phyloP scores from a whole-genome alignment of 129 eudicot genomes.

The Pittosporum tobira region DNA sequence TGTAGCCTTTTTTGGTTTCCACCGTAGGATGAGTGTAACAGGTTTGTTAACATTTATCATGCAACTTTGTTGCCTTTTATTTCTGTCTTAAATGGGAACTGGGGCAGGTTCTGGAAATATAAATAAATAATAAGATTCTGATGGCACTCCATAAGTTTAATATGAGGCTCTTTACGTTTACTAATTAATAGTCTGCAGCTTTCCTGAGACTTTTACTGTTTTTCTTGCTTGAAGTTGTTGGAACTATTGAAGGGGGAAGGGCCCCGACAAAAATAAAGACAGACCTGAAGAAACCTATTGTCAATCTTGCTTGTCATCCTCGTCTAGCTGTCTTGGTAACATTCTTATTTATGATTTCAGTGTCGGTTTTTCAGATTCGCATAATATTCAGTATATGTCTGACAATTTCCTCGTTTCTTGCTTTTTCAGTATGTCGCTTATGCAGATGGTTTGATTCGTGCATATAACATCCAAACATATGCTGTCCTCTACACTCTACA shows the following conservation, averaged over 20 bases:
- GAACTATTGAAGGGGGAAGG: slow-evolving; percentile 98
- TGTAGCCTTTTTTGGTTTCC: slow-evolving; percentile 94
- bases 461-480: slow-evolving; percentile 88
- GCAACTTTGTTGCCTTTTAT: slow-evolving; percentile 2
- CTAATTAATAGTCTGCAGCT: not conserved
- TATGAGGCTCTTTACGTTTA: not conserved
- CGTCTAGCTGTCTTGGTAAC: slow-evolving; percentile 87
- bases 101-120: too few species aligned
- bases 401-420: slow-evolving; percentile 11
- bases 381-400: not conserved
- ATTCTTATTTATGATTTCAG: slow-evolving; percentile 5
- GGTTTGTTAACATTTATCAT: slow-evolving; percentile 36
- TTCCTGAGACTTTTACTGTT: slow-evolving; percentile 5
- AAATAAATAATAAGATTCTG: too few species aligned
- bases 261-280: slow-evolving; percentile 97
- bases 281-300: slow-evolving; percentile 95
- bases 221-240: slow-evolving; percentile 67
- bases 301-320: slow-evolving; percentile 98
- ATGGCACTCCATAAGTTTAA: too few species aligned
- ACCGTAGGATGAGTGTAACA: slow-evolving; percentile 97
- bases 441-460: slow-evolving; percentile 94
- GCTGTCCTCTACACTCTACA: slow-evolving; percentile 97
- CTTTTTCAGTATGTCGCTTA: slow-evolving; percentile 85
- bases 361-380: not conserved
- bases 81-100: not conserved